Percentiles rank a stretch among this genome's conserved stretches.
phyloP scores from a whole-genome alignment of 768 basidiomycete genomes.

The Serendipita sp. region DNA sequence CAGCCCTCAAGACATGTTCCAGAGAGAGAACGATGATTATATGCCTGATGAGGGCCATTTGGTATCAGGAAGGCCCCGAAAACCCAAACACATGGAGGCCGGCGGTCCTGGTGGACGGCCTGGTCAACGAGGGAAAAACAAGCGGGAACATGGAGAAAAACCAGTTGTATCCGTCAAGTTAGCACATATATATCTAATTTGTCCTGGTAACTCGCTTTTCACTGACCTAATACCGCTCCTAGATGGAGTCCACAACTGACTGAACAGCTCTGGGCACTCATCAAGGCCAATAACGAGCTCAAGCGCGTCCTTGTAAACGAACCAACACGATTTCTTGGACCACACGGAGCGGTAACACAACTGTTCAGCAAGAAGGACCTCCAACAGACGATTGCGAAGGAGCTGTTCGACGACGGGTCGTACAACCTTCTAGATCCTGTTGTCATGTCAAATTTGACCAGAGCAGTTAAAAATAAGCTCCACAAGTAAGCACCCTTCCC shows the following conservation, averaged over 20 bases:
- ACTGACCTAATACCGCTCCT: not conserved
- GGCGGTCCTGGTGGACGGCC: not conserved
- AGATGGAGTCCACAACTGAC: slow-evolving; percentile 2
- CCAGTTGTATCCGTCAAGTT: not conserved
- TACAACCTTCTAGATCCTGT: not conserved
- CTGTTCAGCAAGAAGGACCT: slow-evolving; percentile 4
- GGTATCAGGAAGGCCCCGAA: not conserved
- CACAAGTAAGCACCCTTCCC: not conserved
- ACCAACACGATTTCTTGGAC: not conserved
- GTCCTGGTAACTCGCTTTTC: not conserved
- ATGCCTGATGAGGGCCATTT: slow-evolving; percentile 3
- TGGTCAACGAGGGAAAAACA: not conserved
- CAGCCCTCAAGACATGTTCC: not conserved
- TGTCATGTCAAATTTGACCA: not conserved
- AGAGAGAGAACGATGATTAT: slow-evolving; percentile 2
- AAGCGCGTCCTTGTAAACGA: slow-evolving; percentile 1
- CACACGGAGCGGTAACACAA: not conserved
- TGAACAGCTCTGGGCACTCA: not conserved
- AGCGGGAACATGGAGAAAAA: slow-evolving; percentile 1
- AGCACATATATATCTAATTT: not conserved
- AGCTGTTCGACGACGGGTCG: slow-evolving; percentile 1
- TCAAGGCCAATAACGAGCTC: slow-evolving; percentile 1
- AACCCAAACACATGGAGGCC: not conserved
- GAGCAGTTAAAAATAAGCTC: slow-evolving; percentile 3
- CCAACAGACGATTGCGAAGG: not conserved